Base-by-base conservation (phyloP, 768 basidiomycete species). In the Suillus lakei region DNA sequence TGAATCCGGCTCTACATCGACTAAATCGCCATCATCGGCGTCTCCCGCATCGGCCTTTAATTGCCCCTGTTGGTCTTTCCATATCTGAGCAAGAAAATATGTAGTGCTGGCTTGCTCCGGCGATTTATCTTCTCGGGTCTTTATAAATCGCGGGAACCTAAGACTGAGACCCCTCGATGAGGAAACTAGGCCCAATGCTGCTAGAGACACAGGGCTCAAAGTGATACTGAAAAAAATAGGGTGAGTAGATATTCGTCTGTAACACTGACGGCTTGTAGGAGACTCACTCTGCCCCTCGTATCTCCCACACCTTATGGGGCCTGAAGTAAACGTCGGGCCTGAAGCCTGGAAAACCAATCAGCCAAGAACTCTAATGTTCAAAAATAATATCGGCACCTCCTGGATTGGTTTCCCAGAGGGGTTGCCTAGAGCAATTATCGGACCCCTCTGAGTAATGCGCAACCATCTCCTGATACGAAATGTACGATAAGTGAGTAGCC, bases 111-210 rank as follows among this genome's bases (percentile, higher is more conserved):
- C 94, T 68, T 90, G 77, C 70, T 91, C 88, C 60, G 89, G 82
- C 6, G 71, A 70, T 76, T 95, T 96, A 77, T 96, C 95, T 12
- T 89, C 87, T 30, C 92, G 81, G 8, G 86, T 71, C 65, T 83
- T 85, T 63, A 96, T 82, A 78, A 96, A 97, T 41, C 95, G 84
- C 48, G 96, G 96, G 76, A 98, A 98, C 15, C 96, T 89, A 15
- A 97, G 76, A 69, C 91, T 92, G 36, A 96, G 80, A 5, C 96
- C 96, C 32, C 90, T 83, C 38, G 54, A 39, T 9, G 81, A 81
- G 7, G 87, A 85, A 5, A 88, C 81, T 26, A 89, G 73, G 7
- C 89, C 88, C 62, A 84, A 80, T 0, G 92, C 95, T 21, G 95
- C 95, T 6, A 90, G 78, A 28, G 95, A 96, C 18, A 95, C 87